Evolutionary conservation across 2,329 filamentous ascomycete genomes (phyloP).

Genomic region (Trichoderma atroviride): DNA sequence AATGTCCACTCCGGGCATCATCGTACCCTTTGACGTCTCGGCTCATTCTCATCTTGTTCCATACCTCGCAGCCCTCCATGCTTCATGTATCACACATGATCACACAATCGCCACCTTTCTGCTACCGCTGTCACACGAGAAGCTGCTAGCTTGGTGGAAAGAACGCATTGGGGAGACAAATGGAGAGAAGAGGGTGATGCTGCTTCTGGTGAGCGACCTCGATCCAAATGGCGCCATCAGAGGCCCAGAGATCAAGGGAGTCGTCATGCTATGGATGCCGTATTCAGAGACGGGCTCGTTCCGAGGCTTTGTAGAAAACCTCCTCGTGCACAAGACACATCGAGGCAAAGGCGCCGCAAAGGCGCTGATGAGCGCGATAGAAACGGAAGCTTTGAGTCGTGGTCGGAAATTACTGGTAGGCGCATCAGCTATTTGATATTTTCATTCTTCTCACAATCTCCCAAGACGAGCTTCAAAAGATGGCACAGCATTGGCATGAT

Average conservation of each 20-base stretch:
- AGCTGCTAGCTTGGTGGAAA: conserved; percentile 61
- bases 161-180: conserved; percentile 52
- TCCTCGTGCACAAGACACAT: conserved; percentile 57
- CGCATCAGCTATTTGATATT: conserved; percentile 29
- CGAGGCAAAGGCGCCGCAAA: conserved; percentile 56
- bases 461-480: neutral
- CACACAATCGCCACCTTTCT: conserved; percentile 60
- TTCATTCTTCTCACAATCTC: neutral
- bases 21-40: conserved; percentile 48
- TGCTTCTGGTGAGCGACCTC: conserved; percentile 51
- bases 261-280: conserved; percentile 58
- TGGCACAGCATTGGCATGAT: neutral
- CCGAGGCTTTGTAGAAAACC: conserved; percentile 58
- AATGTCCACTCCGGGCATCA: conserved; percentile 41
- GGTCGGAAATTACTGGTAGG: conserved; percentile 58
- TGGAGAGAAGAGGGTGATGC: conserved; percentile 52
- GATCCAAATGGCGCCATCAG: conserved; percentile 41
- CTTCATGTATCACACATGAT: conserved; percentile 60
- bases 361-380: conserved; percentile 55
- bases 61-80: conserved; percentile 61
- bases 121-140: conserved; percentile 59
- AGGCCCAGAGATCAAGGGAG: conserved; percentile 54
- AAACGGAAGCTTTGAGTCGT: conserved; percentile 53
- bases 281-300: conserved; percentile 59
- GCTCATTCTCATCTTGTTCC: conserved; percentile 56